Evolutionary conservation across 306 rosid species (phyloP).

Genomic region (Corylus heterophylla): DNA sequence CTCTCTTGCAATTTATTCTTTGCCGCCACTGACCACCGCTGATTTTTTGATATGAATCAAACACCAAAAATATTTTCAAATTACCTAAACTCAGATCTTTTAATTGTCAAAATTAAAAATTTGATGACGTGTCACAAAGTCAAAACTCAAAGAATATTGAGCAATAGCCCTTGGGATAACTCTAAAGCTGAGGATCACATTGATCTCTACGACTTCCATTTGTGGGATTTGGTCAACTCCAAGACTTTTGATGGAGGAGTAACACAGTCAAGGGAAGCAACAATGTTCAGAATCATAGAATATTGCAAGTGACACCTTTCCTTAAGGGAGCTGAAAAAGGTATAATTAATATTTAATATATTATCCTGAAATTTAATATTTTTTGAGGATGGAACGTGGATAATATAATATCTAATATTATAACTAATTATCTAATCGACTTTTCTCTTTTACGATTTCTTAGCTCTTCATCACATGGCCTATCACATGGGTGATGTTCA

Average conservation of each 20-base stretch:
- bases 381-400: background rate
- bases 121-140: too few relatives aligned
- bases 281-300: background rate
- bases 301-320: background rate
- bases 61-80: too few relatives aligned
- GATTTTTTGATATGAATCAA: too few relatives aligned
- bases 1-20: too few relatives aligned
- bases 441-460: background rate
- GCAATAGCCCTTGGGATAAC: background rate
- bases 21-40: too few relatives aligned
- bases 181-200: background rate
- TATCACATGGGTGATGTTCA: background rate
- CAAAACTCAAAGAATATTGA: too few relatives aligned
- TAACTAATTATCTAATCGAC: background rate
- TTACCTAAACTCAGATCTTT: too few relatives aligned
- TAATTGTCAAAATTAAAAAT: too few relatives aligned
- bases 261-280: background rate
- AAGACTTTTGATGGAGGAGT: background rate
- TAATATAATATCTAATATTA: background rate
- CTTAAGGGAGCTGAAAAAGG: background rate
- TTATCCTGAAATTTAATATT: background rate
- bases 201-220: background rate
- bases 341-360: background rate
- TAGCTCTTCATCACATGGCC: background rate
- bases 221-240: background rate